Percentiles rank a stretch among this genome's conserved stretches.
phyloP scores from a whole-genome alignment of 495 filamentous ascomycete genomes.

The Penicillium atrosanguineum region DNA sequence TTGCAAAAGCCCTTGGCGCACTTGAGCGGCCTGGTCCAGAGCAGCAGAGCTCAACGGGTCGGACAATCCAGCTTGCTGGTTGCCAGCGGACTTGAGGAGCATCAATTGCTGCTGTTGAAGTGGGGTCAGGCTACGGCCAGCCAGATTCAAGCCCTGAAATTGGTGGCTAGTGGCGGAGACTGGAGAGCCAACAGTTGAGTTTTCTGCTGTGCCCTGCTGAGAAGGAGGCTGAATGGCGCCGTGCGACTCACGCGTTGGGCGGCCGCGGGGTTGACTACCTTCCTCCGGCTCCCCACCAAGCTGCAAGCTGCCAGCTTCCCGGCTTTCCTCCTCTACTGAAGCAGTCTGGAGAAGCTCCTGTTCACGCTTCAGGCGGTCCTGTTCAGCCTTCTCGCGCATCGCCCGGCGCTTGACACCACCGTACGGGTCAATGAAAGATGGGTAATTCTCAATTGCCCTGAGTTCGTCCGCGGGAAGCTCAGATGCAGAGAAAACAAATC shows the following conservation, averaged over 20 bases:
- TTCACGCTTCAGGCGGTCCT: constrained; percentile 60
- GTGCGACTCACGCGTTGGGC: constrained; percentile 48
- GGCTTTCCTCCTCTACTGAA: constrained; percentile 53
- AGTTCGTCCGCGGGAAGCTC: constrained; percentile 53
- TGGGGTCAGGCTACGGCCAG: constrained; percentile 72
- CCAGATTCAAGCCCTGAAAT: constrained; percentile 55
- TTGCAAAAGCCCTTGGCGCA: constrained; percentile 56
- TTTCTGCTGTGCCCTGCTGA: constrained; percentile 55
- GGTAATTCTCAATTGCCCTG: constrained; percentile 58
- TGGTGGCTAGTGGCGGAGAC: constrained; percentile 51
- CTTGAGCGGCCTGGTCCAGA: constrained; percentile 41
- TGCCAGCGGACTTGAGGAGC: constrained; percentile 59
- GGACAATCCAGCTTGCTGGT: constrained; percentile 51
- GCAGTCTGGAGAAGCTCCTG: constrained; percentile 54
- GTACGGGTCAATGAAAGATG: constrained; percentile 75
- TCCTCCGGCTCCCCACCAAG: constrained; percentile 91
- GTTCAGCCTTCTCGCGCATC: constrained; percentile 63
- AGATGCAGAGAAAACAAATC: constrained; percentile 56
- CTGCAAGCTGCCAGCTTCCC: constrained; percentile 82
- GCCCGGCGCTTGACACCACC: constrained; percentile 74
- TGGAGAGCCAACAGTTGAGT: constrained; percentile 44
- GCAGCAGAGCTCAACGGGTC: constrained; percentile 47
- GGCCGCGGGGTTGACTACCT: constrained; percentile 46
- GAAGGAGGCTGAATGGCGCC: constrained; percentile 71
- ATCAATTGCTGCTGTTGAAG: constrained; percentile 73